A percentile compares a stretch with the other conserved stretches of the same genome.
phyloP scores from a whole-genome alignment of 148 eudicot species.

The Linanthus parryae region DNA sequence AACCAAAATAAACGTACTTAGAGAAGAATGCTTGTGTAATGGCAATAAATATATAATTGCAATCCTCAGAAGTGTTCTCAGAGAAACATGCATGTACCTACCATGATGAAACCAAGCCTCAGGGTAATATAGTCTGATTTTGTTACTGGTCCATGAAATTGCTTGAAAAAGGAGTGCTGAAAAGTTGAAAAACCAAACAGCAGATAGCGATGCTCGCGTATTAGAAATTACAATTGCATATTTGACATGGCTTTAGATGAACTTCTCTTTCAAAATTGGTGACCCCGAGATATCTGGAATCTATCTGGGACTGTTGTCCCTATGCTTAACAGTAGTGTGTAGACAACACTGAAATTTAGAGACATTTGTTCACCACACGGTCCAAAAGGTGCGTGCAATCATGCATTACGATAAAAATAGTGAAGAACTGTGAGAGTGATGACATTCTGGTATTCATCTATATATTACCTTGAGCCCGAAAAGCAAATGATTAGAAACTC shows the following conservation, averaged over 20 bases:
- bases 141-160: slow-evolving; percentile 79
- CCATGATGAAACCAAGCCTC: slow-evolving; percentile 70
- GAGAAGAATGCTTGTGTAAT: neutral
- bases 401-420: no score
- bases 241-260: no score
- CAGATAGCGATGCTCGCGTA: neutral
- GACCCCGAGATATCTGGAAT: no score
- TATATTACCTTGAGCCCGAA: neutral
- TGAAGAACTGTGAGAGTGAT: neutral
- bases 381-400: no score
- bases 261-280: no score
- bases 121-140: slow-evolving; percentile 68
- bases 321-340: no score
- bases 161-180: slow-evolving; percentile 73
- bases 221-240: no score
- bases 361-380: no score
- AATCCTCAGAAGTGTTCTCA: neutral
- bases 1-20: slow-evolving; percentile 1
- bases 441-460: neutral
- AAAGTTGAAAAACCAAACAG: neutral
- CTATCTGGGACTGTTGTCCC: no score
- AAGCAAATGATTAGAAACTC: neutral
- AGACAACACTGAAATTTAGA: no score
- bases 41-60: neutral
- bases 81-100: slow-evolving; percentile 9